Evolutionary conservation across 148 eudicot species (phyloP).

Genomic region (Chenopodium formosanum): DNA sequence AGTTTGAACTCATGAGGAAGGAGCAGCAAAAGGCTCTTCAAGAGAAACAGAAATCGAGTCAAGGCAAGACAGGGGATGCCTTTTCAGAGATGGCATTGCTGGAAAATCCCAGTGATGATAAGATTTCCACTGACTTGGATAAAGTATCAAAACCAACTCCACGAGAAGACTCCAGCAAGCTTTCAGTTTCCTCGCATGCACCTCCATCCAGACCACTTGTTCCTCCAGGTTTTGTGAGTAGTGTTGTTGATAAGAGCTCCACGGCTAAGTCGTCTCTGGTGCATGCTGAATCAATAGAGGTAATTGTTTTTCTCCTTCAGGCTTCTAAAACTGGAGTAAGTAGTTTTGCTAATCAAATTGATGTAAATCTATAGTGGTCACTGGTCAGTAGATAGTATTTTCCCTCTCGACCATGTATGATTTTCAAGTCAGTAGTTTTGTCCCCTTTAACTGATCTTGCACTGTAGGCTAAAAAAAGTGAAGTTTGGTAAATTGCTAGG

Average conservation of each 20-base stretch:
- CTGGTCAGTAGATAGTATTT: not conserved
- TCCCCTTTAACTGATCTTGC: not conserved
- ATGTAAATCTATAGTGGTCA: not conserved
- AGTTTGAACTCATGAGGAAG: conserved; percentile 93
- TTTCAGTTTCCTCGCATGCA: conserved; percentile 47
- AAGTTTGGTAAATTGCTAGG: too few relatives aligned
- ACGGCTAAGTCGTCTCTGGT: conserved; percentile 38
- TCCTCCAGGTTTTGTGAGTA: conserved; percentile 85
- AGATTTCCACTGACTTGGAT: conserved; percentile 37
- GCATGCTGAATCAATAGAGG: conserved; percentile 50
- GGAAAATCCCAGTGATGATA: conserved; percentile 41
- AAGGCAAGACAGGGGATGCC: conserved; percentile 51
- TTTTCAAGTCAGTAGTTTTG: not conserved
- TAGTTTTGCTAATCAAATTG: not conserved
- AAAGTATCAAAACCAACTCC: conserved; percentile 31
- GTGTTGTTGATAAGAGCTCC: conserved; percentile 58
- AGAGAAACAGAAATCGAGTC: conserved; percentile 63
- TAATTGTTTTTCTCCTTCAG: conserved; percentile 16
- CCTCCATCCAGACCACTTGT: conserved; percentile 75
- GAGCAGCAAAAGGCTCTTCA: conserved; percentile 85
- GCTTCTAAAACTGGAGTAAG: not conserved
- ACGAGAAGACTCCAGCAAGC: conserved; percentile 51
- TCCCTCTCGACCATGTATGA: not conserved
- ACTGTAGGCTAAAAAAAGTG: not conserved
- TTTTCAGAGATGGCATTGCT: conserved; percentile 34